These are phyloP conservation scores for Tubosaeta sp. DNA, from an alignment of 768 basidiomycete genomes.

Conservation along the genomic window DNA sequence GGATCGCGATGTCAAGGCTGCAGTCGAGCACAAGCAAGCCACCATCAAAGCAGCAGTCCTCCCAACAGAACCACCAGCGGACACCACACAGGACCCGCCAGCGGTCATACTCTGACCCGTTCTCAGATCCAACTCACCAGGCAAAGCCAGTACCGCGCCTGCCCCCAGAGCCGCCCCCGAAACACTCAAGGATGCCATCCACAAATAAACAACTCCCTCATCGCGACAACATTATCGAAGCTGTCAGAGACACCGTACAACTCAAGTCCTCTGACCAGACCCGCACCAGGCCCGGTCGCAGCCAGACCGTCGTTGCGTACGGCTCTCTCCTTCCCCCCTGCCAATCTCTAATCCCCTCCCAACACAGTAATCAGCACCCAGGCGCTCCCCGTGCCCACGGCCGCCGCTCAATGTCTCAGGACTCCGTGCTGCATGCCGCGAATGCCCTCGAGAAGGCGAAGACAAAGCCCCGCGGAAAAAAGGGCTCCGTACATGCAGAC, in stretches of 20 bases:
- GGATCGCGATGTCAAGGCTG: slow-evolving; percentile 18
- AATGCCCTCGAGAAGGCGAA: slow-evolving; percentile 44
- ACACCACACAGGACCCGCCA: slow-evolving; percentile 33
- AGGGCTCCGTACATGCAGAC: slow-evolving; percentile 80
- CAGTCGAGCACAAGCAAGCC: slow-evolving; percentile 19
- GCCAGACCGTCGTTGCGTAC: slow-evolving; percentile 45
- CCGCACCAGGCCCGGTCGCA: slow-evolving; percentile 49
- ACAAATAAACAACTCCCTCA: slow-evolving; percentile 30
- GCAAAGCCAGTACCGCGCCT: slow-evolving; percentile 37
- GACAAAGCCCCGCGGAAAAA: slow-evolving; percentile 52
- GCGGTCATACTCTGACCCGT: slow-evolving; percentile 52
- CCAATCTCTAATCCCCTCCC: slow-evolving; percentile 17
- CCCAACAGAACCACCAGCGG: slow-evolving; percentile 21
- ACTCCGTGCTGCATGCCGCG: slow-evolving; percentile 39
- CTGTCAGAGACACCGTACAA: slow-evolving; percentile 66
- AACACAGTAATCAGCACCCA: slow-evolving; percentile 21
- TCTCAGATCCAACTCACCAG: slow-evolving; percentile 37
- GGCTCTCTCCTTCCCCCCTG: slow-evolving; percentile 4
- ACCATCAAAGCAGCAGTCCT: slow-evolving; percentile 18
- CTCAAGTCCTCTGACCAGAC: slow-evolving; percentile 42
- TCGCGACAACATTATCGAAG: slow-evolving; percentile 48
- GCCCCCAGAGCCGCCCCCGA: slow-evolving; percentile 35
- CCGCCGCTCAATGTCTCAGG: slow-evolving; percentile 49
- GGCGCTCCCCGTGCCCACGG: slow-evolving; percentile 25
- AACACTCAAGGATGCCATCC: slow-evolving; percentile 27